phyloP scores from a whole-genome alignment of 2,329 filamentous ascomycete species.

The Xenosphaeropsis pyriputrescens region DNA sequence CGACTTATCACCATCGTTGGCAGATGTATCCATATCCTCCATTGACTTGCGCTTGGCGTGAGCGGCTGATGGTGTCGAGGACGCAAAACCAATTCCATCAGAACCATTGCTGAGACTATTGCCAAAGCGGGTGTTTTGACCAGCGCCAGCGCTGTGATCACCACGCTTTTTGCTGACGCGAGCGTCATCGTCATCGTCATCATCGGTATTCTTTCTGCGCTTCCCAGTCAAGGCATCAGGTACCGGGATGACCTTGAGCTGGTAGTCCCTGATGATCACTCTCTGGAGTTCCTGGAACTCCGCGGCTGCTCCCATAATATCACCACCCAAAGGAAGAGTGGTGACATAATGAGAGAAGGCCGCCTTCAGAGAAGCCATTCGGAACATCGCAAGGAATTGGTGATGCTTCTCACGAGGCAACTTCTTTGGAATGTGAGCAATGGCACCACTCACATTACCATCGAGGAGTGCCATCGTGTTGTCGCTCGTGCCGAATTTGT shows the following conservation, averaged over 20 bases:
- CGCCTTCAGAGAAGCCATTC: slow-evolving; percentile 14
- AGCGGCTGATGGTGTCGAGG: background rate
- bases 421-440: slow-evolving; percentile 7
- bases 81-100: background rate
- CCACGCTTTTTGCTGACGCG: slow-evolving; percentile 8
- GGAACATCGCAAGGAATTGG: slow-evolving; percentile 13
- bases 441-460: background rate
- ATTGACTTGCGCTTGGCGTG: slow-evolving; percentile 15
- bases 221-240: slow-evolving; percentile 4
- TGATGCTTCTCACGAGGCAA: slow-evolving; percentile 8
- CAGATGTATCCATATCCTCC: slow-evolving; percentile 1
- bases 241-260: background rate
- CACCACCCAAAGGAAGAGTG: slow-evolving; percentile 2
- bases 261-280: slow-evolving; percentile 4
- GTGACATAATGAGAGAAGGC: slow-evolving; percentile 11
- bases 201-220: slow-evolving; percentile 8
- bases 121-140: background rate
- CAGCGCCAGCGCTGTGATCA: background rate
- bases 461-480: background rate
- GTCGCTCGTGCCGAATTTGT: too few species aligned
- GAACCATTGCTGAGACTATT: background rate
- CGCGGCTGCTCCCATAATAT: slow-evolving; percentile 1
- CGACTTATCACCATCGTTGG: slow-evolving; percentile 12
- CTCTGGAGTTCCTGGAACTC: slow-evolving; percentile 7
- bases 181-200: slow-evolving; percentile 9